Conservation (phyloP, 306 rosid genomes). For the Myrica gale region DNA sequence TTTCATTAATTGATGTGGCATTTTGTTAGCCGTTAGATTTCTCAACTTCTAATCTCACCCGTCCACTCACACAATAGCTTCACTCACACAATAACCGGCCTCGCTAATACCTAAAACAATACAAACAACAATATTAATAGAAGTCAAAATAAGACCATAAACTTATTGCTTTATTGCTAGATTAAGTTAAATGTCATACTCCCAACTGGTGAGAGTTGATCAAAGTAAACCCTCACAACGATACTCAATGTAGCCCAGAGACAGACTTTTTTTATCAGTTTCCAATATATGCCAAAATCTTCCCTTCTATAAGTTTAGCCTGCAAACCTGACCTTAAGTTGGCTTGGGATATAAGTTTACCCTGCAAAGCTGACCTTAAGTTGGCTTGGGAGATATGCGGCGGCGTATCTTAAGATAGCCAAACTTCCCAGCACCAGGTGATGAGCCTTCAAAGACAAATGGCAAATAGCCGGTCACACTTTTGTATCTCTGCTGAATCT, state of each 20-base stretch:
- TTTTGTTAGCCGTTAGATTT: no score
- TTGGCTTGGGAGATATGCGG: conserved; percentile 22
- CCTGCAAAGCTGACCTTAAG: background rate
- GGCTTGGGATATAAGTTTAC: background rate
- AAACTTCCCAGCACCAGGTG: conserved; percentile 89
- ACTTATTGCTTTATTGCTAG: background rate
- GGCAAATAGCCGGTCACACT: conserved; percentile 80
- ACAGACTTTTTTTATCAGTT: background rate
- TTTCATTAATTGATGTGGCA: no score
- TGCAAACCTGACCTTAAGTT: background rate
- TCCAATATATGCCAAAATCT: background rate
- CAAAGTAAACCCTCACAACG: background rate
- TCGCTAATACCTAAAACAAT: background rate
- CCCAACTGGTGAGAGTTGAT: background rate
- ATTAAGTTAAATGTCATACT: background rate
- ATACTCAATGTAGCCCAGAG: background rate
- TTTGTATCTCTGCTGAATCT: conserved; percentile 86
- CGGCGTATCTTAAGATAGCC: conserved; percentile 68
- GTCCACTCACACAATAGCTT: no score
- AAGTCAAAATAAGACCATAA: background rate
- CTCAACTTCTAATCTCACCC: no score
- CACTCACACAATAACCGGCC: no score
- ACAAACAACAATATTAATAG: no score
- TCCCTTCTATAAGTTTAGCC: background rate
- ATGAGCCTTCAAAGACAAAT: conserved; percentile 80